Evolutionary conservation across 169 alveolate genomes (phyloP), one percentile per base, ranked within the genome.

Genomic region (Plasmodium blacklocki): DNA sequence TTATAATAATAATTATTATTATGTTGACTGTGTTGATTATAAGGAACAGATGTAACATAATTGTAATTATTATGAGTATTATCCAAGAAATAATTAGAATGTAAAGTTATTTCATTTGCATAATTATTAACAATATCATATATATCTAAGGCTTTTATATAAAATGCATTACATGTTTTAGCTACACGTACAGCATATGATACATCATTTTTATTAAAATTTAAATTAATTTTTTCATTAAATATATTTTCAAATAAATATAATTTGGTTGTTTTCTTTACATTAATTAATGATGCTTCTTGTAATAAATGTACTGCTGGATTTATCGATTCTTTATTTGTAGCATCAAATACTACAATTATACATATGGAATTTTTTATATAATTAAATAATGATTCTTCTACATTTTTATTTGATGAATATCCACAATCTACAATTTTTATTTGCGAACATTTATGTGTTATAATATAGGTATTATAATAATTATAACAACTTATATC

Each of bases 251-350:
- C 91, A 2, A 83, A 49, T 47, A 83, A 49, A 26, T 70, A 67
- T 21, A 83, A 49, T 70, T 58, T 83, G n/a, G 85, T 83, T 21
- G 59, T 58, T 26, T 72, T 83, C 19, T 83, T 83, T 1, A 83
- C 85, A 54, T 83, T 83, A 12, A 73, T 70, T n/a, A 83, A 59
- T 8, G 91, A 70, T 7, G 86, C 91, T 83, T 83, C 91, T 58
- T 83, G 91, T 56, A 83, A 56, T 12, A 83, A 68, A 43, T 83
- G 91, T 5, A 83, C 26, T 15, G 91, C 91, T 18, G 91, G 91
- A 12, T 43, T 72, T 1, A 83, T 70, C 0, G 91, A 83, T 19
- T 83, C 91, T 5, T 62, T 39, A 56, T 83, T 83, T 6, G 86
- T 83, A 21, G 91, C 54, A 32, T 83, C 91, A 52, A 83, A 83